These are phyloP conservation scores for Ascochyta fabae DNA, from an alignment of 2,329 filamentous ascomycete species.

Conservation along the genomic window DNA sequence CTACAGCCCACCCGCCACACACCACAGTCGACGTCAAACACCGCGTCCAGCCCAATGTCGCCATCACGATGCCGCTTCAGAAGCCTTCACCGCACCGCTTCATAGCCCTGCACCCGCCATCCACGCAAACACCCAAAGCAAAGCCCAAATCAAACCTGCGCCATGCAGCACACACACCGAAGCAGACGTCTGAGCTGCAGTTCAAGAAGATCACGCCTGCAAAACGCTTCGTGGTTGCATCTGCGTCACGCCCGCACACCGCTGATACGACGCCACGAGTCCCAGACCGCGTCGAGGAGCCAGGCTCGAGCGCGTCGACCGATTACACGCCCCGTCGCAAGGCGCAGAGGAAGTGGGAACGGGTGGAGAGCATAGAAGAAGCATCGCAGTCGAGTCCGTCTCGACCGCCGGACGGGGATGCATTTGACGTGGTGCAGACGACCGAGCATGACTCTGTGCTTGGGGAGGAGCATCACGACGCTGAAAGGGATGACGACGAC, in stretches of 20 bases:
- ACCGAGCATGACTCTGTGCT: constrained; percentile 18
- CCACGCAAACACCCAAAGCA: constrained; percentile 2
- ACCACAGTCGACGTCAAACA: background rate
- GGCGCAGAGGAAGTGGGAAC: constrained; percentile 18
- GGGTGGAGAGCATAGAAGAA: constrained; percentile 46
- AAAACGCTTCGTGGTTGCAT: constrained; percentile 41
- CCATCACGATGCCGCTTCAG: constrained; percentile 7
- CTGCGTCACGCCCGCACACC: constrained; percentile 14
- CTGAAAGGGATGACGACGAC: background rate
- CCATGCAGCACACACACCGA: background rate
- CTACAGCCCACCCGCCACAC: background rate
- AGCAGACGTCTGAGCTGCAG: background rate
- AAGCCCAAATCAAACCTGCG: constrained; percentile 2
- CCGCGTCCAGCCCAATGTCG: background rate
- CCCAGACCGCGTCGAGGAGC: constrained; percentile 2
- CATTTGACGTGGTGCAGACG: constrained; percentile 13
- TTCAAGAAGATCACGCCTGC: constrained; percentile 35
- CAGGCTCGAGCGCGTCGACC: background rate
- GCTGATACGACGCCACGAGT: background rate
- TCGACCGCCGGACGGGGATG: constrained; percentile 12
- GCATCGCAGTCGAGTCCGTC: constrained; percentile 28
- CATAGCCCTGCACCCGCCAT: constrained; percentile 1
- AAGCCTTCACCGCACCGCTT: constrained; percentile 18
- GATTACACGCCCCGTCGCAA: background rate
- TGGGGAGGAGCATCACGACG: constrained; percentile 7